phyloP scores from a whole-genome alignment of 192 early-diverging fungal species.

The Ambispora gerdemannii region DNA sequence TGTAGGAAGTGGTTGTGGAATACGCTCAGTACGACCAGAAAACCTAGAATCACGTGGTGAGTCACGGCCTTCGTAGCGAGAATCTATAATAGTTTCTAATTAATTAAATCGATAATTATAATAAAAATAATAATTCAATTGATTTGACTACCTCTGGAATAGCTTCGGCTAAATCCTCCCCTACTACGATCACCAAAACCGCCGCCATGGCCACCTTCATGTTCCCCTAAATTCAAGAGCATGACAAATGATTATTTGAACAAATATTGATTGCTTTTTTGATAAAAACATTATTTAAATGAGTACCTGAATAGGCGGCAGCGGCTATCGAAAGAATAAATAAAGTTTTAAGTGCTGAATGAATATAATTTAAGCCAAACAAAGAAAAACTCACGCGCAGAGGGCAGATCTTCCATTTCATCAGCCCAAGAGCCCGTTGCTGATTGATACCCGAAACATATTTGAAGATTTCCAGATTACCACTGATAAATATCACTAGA shows the following conservation, averaged over 20 bases:
- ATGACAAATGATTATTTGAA: not conserved
- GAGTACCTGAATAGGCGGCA: constrained; percentile 17
- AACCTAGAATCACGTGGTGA: constrained; percentile 39
- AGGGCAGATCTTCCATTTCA: constrained; percentile 84
- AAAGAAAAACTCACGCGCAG: constrained; percentile 63
- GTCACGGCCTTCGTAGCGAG: constrained; percentile 40
- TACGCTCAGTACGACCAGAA: constrained; percentile 33
- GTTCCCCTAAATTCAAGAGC: constrained; percentile 8
- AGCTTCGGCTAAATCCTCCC: not conserved
- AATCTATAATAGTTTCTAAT: not conserved
- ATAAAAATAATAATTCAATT: constrained; percentile 14
- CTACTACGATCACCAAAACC: constrained; percentile 15
- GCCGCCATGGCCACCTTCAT: constrained; percentile 27
- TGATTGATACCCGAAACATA: constrained; percentile 23
- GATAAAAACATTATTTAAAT: too few species aligned
- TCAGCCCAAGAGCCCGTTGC: constrained; percentile 85
- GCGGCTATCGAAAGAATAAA: constrained; percentile 25
- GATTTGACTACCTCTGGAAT: constrained; percentile 19
- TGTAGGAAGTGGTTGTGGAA: constrained; percentile 70
- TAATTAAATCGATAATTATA: not conserved
- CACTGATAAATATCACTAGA: not conserved
- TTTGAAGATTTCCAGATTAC: not conserved
- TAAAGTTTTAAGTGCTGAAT: constrained; percentile 14
- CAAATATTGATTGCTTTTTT: too few species aligned
- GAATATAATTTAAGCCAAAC: constrained; percentile 3